Base-by-base conservation (phyloP, 306 rosid genomes). In the Neltuma alba region DNA sequence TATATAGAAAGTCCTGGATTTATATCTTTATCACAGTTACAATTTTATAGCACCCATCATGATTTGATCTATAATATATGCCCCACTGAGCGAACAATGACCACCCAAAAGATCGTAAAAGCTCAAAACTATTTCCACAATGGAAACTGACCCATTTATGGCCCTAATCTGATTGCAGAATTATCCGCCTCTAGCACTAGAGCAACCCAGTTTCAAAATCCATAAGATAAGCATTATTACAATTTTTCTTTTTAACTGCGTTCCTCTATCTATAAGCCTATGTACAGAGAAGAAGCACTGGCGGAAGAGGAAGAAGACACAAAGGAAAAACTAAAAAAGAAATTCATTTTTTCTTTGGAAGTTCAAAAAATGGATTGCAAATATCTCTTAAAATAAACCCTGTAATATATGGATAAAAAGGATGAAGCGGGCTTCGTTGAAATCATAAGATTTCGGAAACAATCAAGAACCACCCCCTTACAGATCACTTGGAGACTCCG, bases 401-500 rank as follows among this genome's bases (percentile, higher is more conserved):
- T 72, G 76, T 7, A 25, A 80, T 50, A 54, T 69, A 36, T 15
- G 55, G 58, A 16, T 5, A 55, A 69, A 70, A 48, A 40, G 66
- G 68, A 79, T 42, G 79, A 73, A 20, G 52, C 18, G 5, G 2
- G 23, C 80, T 85, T 36, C 40, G 61, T 48, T 18, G 41, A 83
- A 76, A 73, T 66, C 28, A 81, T n/a, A 73, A 76, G 67, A 78
- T 58, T 65, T 62, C 28, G 25, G 67, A 64, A 82, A 0, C 65
- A 77, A 38, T 36, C 27, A 37, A n/a, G 70, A 79, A 73, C 33
- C 60, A 65, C 16, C 75, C 66, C 83, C n/a, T 57, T 81, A 86
- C 42, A 85, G 70, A 85, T 91, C 86, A 76, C 36, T 76, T 2
- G 97, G 94, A 31, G 97, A 92, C 87, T 95, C 99, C 31, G 89